phyloP scores from a whole-genome alignment of 345 rosid species.

The Gossypium anomalum region DNA sequence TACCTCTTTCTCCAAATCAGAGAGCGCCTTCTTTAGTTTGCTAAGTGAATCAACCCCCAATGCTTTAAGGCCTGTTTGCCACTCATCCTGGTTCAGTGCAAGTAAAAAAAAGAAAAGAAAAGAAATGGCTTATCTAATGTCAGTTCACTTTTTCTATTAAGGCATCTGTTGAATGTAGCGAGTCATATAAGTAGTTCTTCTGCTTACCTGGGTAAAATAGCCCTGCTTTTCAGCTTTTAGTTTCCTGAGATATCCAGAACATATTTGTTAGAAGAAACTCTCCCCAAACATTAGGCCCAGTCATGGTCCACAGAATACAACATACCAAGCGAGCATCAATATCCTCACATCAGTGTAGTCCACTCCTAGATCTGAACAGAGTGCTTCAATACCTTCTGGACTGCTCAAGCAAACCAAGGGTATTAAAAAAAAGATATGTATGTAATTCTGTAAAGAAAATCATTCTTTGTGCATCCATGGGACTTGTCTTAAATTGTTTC shows the following conservation, averaged over 20 bases:
- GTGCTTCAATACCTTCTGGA: conserved; percentile 51
- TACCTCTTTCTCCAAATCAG: conserved; percentile 44
- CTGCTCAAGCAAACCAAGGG: conserved; percentile 31
- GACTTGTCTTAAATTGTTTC: not conserved
- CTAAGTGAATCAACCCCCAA: conserved; percentile 28
- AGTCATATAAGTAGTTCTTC: not conserved
- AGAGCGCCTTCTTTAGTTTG: conserved; percentile 36
- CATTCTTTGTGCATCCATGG: not conserved
- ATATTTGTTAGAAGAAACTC: conserved; percentile 1
- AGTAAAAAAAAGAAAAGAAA: not conserved
- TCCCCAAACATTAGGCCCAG: not conserved
- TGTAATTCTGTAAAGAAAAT: not conserved
- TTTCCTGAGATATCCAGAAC: conserved; percentile 34
- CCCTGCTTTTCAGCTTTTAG: conserved; percentile 50
- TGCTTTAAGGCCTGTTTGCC: conserved; percentile 46
- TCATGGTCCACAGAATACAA: not conserved
- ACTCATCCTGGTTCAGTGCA: conserved; percentile 38
- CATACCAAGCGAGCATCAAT: conserved; percentile 54
- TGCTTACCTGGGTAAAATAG: conserved; percentile 40
- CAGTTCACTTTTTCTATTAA: not conserved
- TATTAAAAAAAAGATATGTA: not conserved
- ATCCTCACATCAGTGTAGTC: conserved; percentile 46
- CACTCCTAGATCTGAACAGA: conserved; percentile 44
- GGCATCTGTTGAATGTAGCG: not conserved
- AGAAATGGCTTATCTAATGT: not conserved